These are phyloP conservation scores for Daldinia caldariorum DNA, from an alignment of 495 filamentous ascomycete species.

Conservation along the genomic window DNA sequence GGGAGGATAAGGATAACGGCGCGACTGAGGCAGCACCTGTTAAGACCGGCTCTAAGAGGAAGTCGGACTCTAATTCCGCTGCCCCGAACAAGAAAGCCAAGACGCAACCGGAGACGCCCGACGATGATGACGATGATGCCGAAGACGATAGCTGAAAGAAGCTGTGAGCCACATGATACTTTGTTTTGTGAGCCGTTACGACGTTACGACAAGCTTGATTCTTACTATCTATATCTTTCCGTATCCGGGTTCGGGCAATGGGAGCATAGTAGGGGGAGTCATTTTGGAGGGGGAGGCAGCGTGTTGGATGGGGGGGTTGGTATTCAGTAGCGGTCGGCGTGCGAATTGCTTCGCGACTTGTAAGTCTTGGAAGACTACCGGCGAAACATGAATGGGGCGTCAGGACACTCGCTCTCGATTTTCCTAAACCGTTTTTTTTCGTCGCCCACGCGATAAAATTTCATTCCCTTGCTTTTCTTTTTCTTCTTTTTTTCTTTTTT, in stretches of 20 bases:
- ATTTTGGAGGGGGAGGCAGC: slow-evolving; percentile 36
- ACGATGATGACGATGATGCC: slow-evolving; percentile 64
- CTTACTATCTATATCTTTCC: slow-evolving; percentile 47
- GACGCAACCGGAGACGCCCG: slow-evolving; percentile 52
- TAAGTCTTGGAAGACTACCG: slow-evolving; percentile 33
- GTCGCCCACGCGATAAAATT: slow-evolving; percentile 49
- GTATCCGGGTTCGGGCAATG: slow-evolving; percentile 45
- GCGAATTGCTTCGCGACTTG: slow-evolving; percentile 32
- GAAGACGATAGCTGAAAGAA: slow-evolving; percentile 54
- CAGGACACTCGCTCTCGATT: slow-evolving; percentile 50
- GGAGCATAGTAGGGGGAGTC: slow-evolving; percentile 50
- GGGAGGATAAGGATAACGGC: slow-evolving; percentile 50
- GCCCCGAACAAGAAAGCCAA: slow-evolving; percentile 67
- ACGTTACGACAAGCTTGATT: slow-evolving; percentile 49
- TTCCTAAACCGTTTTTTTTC: slow-evolving; percentile 48
- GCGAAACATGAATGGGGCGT: slow-evolving; percentile 43
- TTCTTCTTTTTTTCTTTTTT: slow-evolving; percentile 26
- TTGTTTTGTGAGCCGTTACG: slow-evolving; percentile 49
- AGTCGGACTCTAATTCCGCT: slow-evolving; percentile 55
- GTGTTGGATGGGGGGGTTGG: slow-evolving; percentile 35
- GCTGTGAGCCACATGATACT: slow-evolving; percentile 23
- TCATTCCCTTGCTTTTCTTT: slow-evolving; percentile 17
- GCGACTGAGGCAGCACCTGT: slow-evolving; percentile 50
- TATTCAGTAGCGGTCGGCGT: slow-evolving; percentile 35
- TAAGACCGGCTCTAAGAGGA: slow-evolving; percentile 55